Conservation (phyloP, 2,329 filamentous ascomycete species). For the Ramularia collo-cygni region DNA sequence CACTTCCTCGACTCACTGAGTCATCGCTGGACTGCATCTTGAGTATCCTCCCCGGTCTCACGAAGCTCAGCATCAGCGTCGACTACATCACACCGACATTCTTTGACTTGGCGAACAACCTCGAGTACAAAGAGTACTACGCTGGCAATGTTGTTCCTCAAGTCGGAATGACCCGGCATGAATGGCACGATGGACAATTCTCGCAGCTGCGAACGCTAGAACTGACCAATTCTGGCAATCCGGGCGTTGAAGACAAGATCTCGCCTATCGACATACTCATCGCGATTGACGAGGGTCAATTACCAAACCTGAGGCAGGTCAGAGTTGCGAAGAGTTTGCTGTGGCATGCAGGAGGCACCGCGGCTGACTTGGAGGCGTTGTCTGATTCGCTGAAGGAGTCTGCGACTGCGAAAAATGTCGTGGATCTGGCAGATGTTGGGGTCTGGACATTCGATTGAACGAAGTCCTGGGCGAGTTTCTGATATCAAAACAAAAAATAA, state of each 20-base stretch:
- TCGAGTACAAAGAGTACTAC: not conserved
- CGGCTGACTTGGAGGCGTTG: slow-evolving; percentile 34
- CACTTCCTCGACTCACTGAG: slow-evolving; percentile 35
- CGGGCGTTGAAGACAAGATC: slow-evolving; percentile 32
- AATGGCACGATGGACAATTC: slow-evolving; percentile 9
- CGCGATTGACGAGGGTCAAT: slow-evolving; percentile 35
- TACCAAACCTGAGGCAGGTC: slow-evolving; percentile 35
- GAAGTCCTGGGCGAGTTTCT: no score
- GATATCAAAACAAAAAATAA: no score
- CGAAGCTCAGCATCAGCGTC: slow-evolving; percentile 36
- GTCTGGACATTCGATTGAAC: slow-evolving; percentile 23
- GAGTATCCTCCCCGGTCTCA: slow-evolving; percentile 34
- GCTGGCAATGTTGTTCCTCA: not conserved
- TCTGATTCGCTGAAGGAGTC: slow-evolving; percentile 32
- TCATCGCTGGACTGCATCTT: slow-evolving; percentile 37
- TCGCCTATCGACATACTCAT: slow-evolving; percentile 36
- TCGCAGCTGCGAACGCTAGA: slow-evolving; percentile 34
- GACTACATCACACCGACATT: slow-evolving; percentile 41
- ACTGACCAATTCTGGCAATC: slow-evolving; percentile 34
- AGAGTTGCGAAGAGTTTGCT: slow-evolving; percentile 33
- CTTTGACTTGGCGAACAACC: slow-evolving; percentile 28
- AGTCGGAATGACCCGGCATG: slow-evolving; percentile 7
- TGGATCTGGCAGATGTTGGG: slow-evolving; percentile 12
- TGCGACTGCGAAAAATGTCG: slow-evolving; percentile 5
- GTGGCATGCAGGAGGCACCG: slow-evolving; percentile 32